Conservation (phyloP, 495 filamentous ascomycete genomes). For the Aspergillus baeticus region DNA sequence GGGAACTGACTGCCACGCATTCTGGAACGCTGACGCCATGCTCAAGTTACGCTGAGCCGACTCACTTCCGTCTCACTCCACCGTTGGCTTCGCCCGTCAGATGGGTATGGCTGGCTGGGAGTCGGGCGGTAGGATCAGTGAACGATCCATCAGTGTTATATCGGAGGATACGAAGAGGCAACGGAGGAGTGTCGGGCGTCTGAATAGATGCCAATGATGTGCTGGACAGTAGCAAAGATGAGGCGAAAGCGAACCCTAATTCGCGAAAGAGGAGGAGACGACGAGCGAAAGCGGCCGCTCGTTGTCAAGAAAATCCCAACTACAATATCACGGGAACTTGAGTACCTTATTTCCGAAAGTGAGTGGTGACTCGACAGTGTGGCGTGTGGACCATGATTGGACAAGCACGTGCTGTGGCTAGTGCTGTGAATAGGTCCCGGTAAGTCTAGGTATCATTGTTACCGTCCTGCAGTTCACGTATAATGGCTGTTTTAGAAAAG, state of each 20-base stretch:
- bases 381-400: constrained; percentile 17
- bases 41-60: constrained; percentile 19
- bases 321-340: constrained; percentile 22
- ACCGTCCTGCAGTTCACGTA: no score
- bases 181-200: not conserved
- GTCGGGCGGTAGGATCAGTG: constrained; percentile 36
- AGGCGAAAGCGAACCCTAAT: constrained; percentile 10
- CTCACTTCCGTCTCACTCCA: constrained; percentile 41
- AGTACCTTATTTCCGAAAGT: constrained; percentile 8
- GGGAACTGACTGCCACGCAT: constrained; percentile 51
- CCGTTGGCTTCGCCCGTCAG: constrained; percentile 55
- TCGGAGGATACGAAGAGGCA: constrained; percentile 9
- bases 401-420: constrained; percentile 13
- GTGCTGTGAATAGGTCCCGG: constrained; percentile 4
- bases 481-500: no score
- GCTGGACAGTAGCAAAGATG: not conserved
- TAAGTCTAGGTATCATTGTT: not conserved
- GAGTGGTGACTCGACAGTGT: constrained; percentile 4
- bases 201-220: constrained; percentile 6
- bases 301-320: constrained; percentile 24
- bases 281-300: constrained; percentile 22
- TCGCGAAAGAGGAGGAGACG: constrained; percentile 13
- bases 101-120: constrained; percentile 48
- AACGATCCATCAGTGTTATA: constrained; percentile 45
- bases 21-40: constrained; percentile 51